Evolutionary conservation across 208 protist species (phyloP).

Genomic region (Vickermania spadyakhi): DNA sequence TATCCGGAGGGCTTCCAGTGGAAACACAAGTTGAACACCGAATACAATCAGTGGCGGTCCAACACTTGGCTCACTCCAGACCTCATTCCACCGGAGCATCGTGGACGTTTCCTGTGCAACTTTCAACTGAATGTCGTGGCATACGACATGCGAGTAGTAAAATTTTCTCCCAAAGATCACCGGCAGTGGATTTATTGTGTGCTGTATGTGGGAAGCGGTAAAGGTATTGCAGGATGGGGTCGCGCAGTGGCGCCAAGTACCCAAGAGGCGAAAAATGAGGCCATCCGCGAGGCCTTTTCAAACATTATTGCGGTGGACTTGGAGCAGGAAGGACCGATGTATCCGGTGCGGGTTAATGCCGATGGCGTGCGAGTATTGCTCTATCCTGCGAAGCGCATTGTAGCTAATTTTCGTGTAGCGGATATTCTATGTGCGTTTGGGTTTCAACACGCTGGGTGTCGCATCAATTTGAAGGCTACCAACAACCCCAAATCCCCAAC

Average conservation of each 20-base stretch:
- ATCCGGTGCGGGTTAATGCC: constrained; percentile 85
- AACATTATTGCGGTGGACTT: constrained; percentile 91
- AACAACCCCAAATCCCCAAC: constrained; percentile 86
- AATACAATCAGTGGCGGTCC: constrained; percentile 92
- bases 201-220: constrained; percentile 86
- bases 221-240: constrained; percentile 88
- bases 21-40: constrained; percentile 90
- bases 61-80: constrained; percentile 91
- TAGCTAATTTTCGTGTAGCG: constrained; percentile 86
- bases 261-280: constrained; percentile 86
- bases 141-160: constrained; percentile 90
- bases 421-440: constrained; percentile 92
- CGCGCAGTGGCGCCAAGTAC: constrained; percentile 84
- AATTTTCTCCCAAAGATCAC: constrained; percentile 90
- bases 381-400: constrained; percentile 84
- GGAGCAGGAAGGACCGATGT: constrained; percentile 91
- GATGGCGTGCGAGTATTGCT: constrained; percentile 84
- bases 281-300: constrained; percentile 82
- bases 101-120: constrained; percentile 89
- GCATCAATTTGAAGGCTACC: constrained; percentile 66
- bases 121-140: constrained; percentile 90
- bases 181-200: constrained; percentile 91
- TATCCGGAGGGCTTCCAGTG: constrained; percentile 91
- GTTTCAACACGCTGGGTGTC: constrained; percentile 86
- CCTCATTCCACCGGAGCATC: constrained; percentile 88